Conservation (phyloP, 2,329 filamentous ascomycete genomes). For the Epichloe typhina region DNA sequence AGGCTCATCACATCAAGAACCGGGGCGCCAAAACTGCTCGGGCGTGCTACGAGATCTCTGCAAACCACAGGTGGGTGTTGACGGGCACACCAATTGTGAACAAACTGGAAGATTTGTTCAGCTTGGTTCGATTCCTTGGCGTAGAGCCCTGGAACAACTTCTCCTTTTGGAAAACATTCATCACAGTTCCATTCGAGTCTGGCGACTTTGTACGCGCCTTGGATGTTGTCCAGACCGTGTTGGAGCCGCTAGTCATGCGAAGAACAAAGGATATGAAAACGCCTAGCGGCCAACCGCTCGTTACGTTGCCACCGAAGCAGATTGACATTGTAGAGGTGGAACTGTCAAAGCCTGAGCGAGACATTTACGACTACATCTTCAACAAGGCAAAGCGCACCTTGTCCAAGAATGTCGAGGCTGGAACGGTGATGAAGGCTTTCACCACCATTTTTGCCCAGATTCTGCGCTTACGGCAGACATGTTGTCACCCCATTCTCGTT, state of each 20-base stretch:
- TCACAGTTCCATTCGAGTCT: constrained; percentile 91
- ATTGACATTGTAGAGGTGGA: constrained; percentile 83
- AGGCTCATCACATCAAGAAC: constrained; percentile 88
- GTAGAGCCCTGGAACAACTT: constrained; percentile 99
- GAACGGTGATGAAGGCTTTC: constrained; percentile 87
- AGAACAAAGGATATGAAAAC: constrained; percentile 98
- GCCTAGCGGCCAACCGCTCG: constrained; percentile 60
- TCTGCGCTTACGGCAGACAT: constrained; percentile 79
- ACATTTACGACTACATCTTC: constrained; percentile 88
- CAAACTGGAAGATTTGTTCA: constrained; percentile 86
- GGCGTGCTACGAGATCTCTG: constrained; percentile 82
- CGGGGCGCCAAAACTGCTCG: constrained; percentile 84
- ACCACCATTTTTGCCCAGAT: constrained; percentile 98
- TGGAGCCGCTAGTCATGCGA: constrained; percentile 89
- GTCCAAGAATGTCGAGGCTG: constrained; percentile 74
- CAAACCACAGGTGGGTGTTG: constrained; percentile 79
- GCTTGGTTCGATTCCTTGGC: constrained; percentile 77
- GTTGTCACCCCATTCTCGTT: constrained; percentile 84
- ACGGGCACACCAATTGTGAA: constrained; percentile 97
- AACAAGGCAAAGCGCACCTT: constrained; percentile 73
- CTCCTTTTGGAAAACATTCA: constrained; percentile 98
- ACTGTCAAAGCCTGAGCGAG: constrained; percentile 69
- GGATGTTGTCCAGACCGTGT: constrained; percentile 91
- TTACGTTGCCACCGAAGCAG: constrained; percentile 67
- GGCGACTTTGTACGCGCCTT: constrained; percentile 87